These are phyloP conservation scores for Debaryomycetaceae sp. DNA, from an alignment of 1,139 yeast genomes.

Conservation along the genomic window DNA sequence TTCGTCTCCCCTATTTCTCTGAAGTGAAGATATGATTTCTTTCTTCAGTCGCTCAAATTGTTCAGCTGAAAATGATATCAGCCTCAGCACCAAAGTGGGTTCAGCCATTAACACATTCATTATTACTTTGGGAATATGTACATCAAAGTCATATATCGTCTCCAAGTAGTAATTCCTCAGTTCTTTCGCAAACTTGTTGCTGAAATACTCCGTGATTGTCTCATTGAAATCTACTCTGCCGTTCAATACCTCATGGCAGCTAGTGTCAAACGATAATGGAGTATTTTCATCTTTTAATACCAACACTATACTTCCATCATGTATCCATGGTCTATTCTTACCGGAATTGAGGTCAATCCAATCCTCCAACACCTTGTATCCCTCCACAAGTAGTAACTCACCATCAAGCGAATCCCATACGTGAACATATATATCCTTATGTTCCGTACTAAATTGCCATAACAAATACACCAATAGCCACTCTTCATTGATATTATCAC, in stretches of 20 bases:
- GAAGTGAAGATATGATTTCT: neutral
- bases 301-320: slow-evolving; percentile 25
- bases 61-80: neutral
- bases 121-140: slow-evolving; percentile 3
- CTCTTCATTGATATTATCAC: slow-evolving; percentile 44
- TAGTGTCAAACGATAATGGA: slow-evolving; percentile 12
- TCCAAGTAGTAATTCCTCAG: slow-evolving; percentile 5
- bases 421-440: slow-evolving; percentile 40
- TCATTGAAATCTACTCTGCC: slow-evolving; percentile 26
- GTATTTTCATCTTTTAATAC: slow-evolving; percentile 23
- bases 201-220: slow-evolving; percentile 8
- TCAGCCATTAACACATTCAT: slow-evolving; percentile 1
- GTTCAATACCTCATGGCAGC: slow-evolving; percentile 6
- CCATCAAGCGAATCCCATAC: slow-evolving; percentile 50
- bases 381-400: slow-evolving; percentile 52
- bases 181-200: slow-evolving; percentile 1
- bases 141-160: slow-evolving; percentile 5
- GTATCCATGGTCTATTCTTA: slow-evolving; percentile 44
- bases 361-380: slow-evolving; percentile 39
- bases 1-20: neutral
- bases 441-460: slow-evolving; percentile 23
- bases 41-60: neutral
- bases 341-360: slow-evolving; percentile 42
- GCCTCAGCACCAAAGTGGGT: slow-evolving; percentile 5
- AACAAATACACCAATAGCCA: slow-evolving; percentile 43